Evolutionary conservation across 2,329 filamentous ascomycete genomes (phyloP).

Genomic region (Sporothrix variecibatus): DNA sequence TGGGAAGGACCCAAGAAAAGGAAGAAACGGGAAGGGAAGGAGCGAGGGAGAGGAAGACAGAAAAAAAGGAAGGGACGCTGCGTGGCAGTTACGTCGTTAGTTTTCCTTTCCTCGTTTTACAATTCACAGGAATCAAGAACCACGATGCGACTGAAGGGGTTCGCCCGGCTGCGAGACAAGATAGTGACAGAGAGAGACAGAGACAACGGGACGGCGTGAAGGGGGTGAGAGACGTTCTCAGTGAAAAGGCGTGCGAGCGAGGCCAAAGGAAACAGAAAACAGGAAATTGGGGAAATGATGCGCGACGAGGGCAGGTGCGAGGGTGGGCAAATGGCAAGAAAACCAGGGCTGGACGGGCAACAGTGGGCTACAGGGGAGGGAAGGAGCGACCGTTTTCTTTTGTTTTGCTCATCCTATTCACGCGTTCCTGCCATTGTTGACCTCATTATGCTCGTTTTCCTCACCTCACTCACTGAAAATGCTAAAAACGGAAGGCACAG

Average conservation of each 20-base stretch:
- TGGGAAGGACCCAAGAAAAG: neutral
- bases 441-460: neutral
- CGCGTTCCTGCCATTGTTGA: constrained; percentile 11
- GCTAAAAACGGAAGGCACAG: constrained; percentile 10
- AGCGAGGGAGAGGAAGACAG: neutral
- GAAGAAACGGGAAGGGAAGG: neutral
- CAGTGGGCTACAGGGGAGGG: neutral
- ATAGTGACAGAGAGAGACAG: neutral
- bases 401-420: neutral
- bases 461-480: neutral
- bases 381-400: constrained; percentile 14
- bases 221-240: neutral
- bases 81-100: neutral
- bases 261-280: constrained; percentile 11
- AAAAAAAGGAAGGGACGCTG: neutral
- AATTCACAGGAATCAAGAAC: neutral
- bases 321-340: neutral
- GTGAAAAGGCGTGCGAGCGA: neutral
- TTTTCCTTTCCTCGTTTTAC: neutral
- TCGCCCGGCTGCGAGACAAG: constrained; percentile 1
- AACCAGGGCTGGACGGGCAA: constrained; percentile 10
- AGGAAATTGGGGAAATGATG: constrained; percentile 22
- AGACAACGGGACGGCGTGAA: neutral
- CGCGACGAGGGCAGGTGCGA: constrained; percentile 14
- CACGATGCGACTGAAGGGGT: constrained; percentile 9